Base-by-base conservation (phyloP, 1,284 basidiomycete species). In the Sanghuangporus weigelae region DNA sequence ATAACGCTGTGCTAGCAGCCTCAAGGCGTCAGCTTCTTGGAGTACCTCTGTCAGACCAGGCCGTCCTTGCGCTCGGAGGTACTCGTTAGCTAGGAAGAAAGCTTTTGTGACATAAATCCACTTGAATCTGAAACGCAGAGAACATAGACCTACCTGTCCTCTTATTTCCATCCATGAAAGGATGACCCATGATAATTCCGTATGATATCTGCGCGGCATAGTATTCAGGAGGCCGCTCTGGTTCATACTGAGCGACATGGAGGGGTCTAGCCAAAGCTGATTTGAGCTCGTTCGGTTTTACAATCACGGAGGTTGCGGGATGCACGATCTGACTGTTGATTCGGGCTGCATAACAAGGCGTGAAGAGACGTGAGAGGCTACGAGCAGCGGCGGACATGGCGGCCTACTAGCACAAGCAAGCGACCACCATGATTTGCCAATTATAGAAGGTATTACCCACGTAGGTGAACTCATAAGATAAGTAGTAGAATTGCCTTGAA, bases 291-390 rank as follows among this genome's bases (percentile, higher is more conserved):
- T 76, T 74, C 2, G 75, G 73, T 58, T 77, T 77, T 23, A 76
- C 75, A 1, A 75, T 64, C 2, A 67, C 65, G 1, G 72, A 70
- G 26, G 57, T 48, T 2, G 71, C 70, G 1, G 76, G 75, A 59
- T 75, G 65, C 12, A 76, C 74, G 2, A 76, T 66, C 65, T 76
- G 75, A 0, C 74, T 71, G 61, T 76, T 77, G 23, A 75, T 72
- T 4, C 69, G 69, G 36, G 68, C 59, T 3, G 69, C 74, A 56
- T 74, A 76, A 55, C 69, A 68, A 1, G 75, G 68, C 8, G 75
- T 74, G 66, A 77, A 75, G 7, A 76, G 59, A 7, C 73, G 72
- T 53, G 71, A 64, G 4, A 76, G 70, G 19, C 5, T 72, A 72
- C 53, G 71, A 64, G 3, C 76, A 69, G 19, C 1, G 7, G 7